A percentile compares a stretch with the other conserved stretches of the same genome.
These are phyloP conservation scores for apple (Malus domestica) DNA, from an alignment of 306 rosid species.

Conservation along the genomic window DNA sequence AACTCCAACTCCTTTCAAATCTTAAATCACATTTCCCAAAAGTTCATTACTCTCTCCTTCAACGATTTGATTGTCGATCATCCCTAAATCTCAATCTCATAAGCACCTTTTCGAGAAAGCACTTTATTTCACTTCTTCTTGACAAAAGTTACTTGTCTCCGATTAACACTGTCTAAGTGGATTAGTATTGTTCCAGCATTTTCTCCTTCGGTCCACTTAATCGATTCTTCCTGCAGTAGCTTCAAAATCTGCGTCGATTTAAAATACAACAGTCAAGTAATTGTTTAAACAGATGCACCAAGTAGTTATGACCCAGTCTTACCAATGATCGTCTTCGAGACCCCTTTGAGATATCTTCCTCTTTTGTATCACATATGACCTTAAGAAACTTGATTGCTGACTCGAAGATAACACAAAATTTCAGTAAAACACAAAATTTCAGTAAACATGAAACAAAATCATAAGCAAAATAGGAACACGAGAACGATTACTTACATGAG, in stretches of 20 bases:
- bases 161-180: slow-evolving; percentile 40
- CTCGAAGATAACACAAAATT: slow-evolving; percentile 10
- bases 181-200: slow-evolving; percentile 46
- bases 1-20: neutral
- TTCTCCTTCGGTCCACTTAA: slow-evolving; percentile 66
- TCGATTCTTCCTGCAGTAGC: slow-evolving; percentile 59
- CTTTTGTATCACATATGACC: slow-evolving; percentile 46
- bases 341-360: slow-evolving; percentile 40
- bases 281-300: neutral
- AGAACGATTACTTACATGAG: slow-evolving; percentile 39
- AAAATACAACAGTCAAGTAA: neutral
- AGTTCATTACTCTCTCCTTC: neutral
- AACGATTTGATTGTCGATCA: neutral
- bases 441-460: neutral
- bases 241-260: slow-evolving; percentile 41
- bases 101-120: neutral
- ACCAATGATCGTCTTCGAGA: slow-evolving; percentile 46
- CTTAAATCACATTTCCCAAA: neutral
- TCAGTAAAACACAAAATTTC: slow-evolving; percentile 2
- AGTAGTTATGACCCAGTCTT: slow-evolving; percentile 15
- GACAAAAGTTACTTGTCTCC: slow-evolving; percentile 34
- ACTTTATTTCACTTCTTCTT: slow-evolving; percentile 19
- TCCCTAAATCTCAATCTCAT: neutral
- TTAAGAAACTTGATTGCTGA: slow-evolving; percentile 70
- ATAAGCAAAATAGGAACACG: neutral